Evolutionary conservation across 352 stramenopile species (phyloP).

Genomic region (Albugo candida): DNA sequence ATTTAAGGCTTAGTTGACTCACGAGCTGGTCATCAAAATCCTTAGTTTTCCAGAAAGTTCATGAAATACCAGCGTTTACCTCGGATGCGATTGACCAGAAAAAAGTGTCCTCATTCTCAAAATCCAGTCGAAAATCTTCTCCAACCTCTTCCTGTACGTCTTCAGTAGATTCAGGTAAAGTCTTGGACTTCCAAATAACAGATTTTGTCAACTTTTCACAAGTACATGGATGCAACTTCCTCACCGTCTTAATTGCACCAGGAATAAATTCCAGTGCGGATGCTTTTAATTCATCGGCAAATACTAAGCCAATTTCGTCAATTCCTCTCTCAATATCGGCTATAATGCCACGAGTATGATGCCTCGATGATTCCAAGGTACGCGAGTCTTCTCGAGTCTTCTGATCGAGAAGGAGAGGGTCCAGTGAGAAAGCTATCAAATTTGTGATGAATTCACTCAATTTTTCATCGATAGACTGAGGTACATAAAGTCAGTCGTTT

Average conservation of each 20-base stretch:
- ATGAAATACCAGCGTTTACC: slow-evolving; percentile 13
- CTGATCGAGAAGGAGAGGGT: neutral
- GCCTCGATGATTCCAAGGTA: neutral
- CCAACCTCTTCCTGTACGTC: slow-evolving; percentile 8
- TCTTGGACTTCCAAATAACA: neutral
- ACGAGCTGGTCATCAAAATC: slow-evolving; percentile 27
- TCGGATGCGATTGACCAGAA: slow-evolving; percentile 77
- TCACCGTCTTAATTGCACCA: slow-evolving; percentile 1
- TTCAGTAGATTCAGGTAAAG: slow-evolving; percentile 1
- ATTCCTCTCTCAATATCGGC: slow-evolving; percentile 13
- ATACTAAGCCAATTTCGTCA: slow-evolving; percentile 14
- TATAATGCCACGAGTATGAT: slow-evolving; percentile 4
- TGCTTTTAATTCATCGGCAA: slow-evolving; percentile 44
- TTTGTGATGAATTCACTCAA: neutral
- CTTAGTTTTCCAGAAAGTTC: neutral
- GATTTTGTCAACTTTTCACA: neutral
- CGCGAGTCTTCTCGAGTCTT: neutral
- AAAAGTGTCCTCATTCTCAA: slow-evolving; percentile 63
- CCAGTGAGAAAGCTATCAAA: neutral
- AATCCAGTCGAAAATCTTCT: slow-evolving; percentile 3
- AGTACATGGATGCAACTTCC: neutral
- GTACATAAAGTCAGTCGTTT: neutral
- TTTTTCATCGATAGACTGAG: neutral
- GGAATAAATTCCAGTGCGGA: slow-evolving; percentile 54
- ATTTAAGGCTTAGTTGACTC: slow-evolving; percentile 65